phyloP scores from a whole-genome alignment of 169 alveolate species.

The Eimeria tenella region DNA sequence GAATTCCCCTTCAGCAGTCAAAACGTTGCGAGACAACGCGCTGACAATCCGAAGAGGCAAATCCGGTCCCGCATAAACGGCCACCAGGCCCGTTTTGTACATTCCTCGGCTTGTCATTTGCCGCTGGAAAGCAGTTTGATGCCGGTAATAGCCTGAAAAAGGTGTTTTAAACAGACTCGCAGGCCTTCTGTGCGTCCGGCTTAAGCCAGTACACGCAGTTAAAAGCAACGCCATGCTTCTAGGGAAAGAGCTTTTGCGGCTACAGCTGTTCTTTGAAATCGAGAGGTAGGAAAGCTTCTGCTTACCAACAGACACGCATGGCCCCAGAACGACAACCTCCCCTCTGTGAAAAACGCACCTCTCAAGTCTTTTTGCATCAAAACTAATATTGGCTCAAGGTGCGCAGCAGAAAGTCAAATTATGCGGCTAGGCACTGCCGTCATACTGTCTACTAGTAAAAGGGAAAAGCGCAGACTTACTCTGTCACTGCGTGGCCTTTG shows the following conservation, averaged over 20 bases:
- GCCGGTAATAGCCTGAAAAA: slow-evolving; percentile 57
- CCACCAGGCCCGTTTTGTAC: slow-evolving; percentile 55
- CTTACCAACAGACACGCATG: slow-evolving; percentile 70
- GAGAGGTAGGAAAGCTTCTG: background rate
- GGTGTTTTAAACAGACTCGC: no score
- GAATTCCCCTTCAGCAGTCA: slow-evolving; percentile 66
- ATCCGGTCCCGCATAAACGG: slow-evolving; percentile 27
- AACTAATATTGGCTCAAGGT: no score
- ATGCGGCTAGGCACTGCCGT: no score
- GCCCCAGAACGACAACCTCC: slow-evolving; percentile 47
- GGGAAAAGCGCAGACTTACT: slow-evolving; percentile 1
- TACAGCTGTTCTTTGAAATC: background rate
- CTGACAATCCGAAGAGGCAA: slow-evolving; percentile 39
- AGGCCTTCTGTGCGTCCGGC: no score
- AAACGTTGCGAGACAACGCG: slow-evolving; percentile 26
- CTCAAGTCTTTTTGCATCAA: no score
- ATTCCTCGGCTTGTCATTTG: slow-evolving; percentile 50
- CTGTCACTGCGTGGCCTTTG: slow-evolving; percentile 50
- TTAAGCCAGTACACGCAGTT: no score
- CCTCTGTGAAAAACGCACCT: slow-evolving; percentile 29
- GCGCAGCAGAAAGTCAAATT: no score
- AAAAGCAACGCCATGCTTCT: no score
- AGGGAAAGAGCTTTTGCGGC: background rate
- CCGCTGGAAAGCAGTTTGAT: slow-evolving; percentile 61
- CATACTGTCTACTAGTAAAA: no score